These are phyloP conservation scores for Rhodotorula graminis DNA, from an alignment of 768 basidiomycete species.

Conservation along the genomic window DNA sequence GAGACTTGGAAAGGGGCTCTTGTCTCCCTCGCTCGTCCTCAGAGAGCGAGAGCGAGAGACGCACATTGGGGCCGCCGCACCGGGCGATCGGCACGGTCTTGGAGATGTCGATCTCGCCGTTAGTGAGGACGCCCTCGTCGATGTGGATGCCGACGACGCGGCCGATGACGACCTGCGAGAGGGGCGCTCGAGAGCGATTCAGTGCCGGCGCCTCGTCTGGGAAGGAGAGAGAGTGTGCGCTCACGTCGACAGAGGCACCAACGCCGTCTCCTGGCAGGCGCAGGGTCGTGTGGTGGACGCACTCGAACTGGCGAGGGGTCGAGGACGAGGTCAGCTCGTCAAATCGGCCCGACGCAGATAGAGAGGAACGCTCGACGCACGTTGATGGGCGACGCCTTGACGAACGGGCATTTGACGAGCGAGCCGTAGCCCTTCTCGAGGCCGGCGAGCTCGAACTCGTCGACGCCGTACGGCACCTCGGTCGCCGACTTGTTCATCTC, in stretches of 20 bases:
- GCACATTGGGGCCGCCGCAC: slow-evolving; percentile 3
- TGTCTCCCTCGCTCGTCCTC: too few relatives aligned
- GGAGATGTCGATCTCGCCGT: slow-evolving; percentile 10
- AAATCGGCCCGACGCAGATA: too few relatives aligned
- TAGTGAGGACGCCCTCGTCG: slow-evolving; percentile 5
- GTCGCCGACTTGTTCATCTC: slow-evolving; percentile 5
- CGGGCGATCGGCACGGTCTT: slow-evolving; percentile 13
- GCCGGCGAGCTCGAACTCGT: slow-evolving; percentile 13
- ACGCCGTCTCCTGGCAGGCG: slow-evolving; percentile 4
- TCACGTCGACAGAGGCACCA: neutral
- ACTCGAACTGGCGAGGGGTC: slow-evolving; percentile 5
- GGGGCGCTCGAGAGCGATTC: too few relatives aligned
- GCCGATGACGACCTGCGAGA: slow-evolving; percentile 4
- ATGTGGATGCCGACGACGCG: slow-evolving; percentile 20
- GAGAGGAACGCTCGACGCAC: neutral
- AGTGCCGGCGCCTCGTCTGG: neutral
- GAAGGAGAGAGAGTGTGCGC: neutral
- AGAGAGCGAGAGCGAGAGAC: neutral
- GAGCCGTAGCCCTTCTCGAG: slow-evolving; percentile 1
- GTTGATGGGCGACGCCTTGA: slow-evolving; percentile 9
- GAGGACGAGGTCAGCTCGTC: neutral
- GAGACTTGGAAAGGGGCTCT: too few relatives aligned
- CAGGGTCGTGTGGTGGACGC: slow-evolving; percentile 4
- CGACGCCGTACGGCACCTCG: slow-evolving; percentile 7
- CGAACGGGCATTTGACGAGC: slow-evolving; percentile 5